phyloP scores from a whole-genome alignment of 805 yeast species.

The Cyberlindnera mrakii region DNA sequence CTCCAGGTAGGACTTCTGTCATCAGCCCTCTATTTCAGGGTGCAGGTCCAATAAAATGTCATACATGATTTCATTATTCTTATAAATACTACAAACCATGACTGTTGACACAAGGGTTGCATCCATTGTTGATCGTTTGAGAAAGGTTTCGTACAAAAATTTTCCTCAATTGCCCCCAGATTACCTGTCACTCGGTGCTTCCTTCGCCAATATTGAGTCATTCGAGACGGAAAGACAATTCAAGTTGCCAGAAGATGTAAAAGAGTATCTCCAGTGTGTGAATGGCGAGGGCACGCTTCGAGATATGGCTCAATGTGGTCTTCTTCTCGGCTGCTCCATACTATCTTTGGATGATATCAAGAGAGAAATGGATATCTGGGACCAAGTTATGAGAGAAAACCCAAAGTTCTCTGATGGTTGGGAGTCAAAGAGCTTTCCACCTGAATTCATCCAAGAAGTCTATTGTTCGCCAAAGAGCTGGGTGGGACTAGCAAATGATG shows the following conservation, averaged over 20 bases:
- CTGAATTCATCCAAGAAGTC: slow-evolving; percentile 61
- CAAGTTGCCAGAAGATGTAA: slow-evolving; percentile 22
- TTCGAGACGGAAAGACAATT: slow-evolving; percentile 34
- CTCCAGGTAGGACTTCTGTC: too few species aligned
- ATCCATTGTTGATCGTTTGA: background rate
- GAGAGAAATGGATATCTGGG: slow-evolving; percentile 1
- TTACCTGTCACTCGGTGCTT: background rate
- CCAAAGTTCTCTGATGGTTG: background rate
- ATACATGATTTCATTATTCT: too few species aligned
- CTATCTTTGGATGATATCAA: background rate
- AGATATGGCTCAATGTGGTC: background rate
- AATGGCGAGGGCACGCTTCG: slow-evolving; percentile 5
- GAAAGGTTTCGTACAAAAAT: background rate
- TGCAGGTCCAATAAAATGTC: too few species aligned
- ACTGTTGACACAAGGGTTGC: background rate
- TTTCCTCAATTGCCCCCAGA: background rate
- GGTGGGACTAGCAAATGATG: slow-evolving; percentile 88
- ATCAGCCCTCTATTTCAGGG: too few species aligned
- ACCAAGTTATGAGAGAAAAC: slow-evolving; percentile 1
- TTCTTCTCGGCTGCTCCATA: background rate
- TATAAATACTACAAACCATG: too few species aligned
- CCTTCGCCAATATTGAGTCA: background rate
- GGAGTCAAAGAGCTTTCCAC: slow-evolving; percentile 45
- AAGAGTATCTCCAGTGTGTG: slow-evolving; percentile 2
- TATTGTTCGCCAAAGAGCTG: slow-evolving; percentile 81